Percentiles rank a stretch among this genome's conserved stretches.
phyloP scores from a whole-genome alignment of 495 filamentous ascomycete species.

The Aspergillus bridgeri region DNA sequence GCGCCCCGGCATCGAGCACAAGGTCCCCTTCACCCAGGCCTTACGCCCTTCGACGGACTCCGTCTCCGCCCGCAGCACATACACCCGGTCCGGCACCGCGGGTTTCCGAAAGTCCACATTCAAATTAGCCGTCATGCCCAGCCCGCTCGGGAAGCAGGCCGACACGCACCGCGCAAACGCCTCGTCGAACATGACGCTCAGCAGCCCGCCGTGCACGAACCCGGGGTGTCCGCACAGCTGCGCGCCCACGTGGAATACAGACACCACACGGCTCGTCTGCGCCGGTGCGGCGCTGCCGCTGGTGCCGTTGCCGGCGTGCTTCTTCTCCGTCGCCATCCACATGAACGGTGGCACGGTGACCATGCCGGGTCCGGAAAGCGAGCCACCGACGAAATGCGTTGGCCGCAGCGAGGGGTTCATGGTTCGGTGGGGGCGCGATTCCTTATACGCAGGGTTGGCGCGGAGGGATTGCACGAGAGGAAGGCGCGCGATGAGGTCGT shows the following conservation, averaged over 20 bases:
- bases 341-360: constrained; percentile 75
- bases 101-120: constrained; percentile 61
- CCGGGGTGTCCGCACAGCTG: constrained; percentile 40
- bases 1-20: constrained; percentile 26
- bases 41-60: constrained; percentile 39
- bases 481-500: constrained; percentile 67
- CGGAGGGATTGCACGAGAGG: constrained; percentile 67
- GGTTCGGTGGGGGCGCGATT: constrained; percentile 62
- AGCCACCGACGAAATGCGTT: constrained; percentile 38
- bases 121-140: constrained; percentile 62
- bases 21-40: constrained; percentile 39
- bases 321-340: constrained; percentile 45
- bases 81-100: constrained; percentile 58
- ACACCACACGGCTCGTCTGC: constrained; percentile 26
- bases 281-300: too few relatives aligned
- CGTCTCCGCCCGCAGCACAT: constrained; percentile 55
- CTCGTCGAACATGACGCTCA: constrained; percentile 41
- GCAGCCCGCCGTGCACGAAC: constrained; percentile 39
- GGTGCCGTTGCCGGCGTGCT: constrained; percentile 1
- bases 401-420: constrained; percentile 30
- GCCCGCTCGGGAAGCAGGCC: constrained; percentile 33
- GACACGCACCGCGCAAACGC: constrained; percentile 41
- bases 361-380: constrained; percentile 63
- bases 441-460: constrained; percentile 57
- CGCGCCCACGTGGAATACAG: constrained; percentile 37